Evolutionary conservation across 768 basidiomycete species (phyloP).

Genomic region (Pisolithus microcarpus): DNA sequence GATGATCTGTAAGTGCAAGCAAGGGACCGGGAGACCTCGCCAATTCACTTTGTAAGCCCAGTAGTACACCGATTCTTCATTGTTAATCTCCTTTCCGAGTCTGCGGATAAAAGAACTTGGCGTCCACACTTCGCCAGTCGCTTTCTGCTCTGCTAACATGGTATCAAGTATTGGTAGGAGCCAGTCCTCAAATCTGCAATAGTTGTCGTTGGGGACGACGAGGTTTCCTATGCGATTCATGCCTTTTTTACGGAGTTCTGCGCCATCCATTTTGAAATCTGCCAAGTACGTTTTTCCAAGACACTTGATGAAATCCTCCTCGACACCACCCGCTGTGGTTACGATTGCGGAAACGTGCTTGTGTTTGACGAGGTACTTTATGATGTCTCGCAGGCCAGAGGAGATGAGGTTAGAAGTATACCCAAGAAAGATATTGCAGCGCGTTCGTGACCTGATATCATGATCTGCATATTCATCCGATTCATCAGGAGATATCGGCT

Average conservation of each 20-base stretch:
- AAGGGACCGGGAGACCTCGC: slow-evolving; percentile 13
- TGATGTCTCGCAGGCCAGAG: slow-evolving; percentile 90
- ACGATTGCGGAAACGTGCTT: slow-evolving; percentile 84
- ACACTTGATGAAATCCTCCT: slow-evolving; percentile 99
- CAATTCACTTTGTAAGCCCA: slow-evolving; percentile 95
- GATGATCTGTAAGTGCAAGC: slow-evolving; percentile 15
- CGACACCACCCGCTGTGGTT: slow-evolving; percentile 96
- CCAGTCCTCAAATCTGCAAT: slow-evolving; percentile 99
- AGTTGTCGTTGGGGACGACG: slow-evolving; percentile 95
- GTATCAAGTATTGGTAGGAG: slow-evolving; percentile 86
- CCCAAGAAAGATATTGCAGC: slow-evolving; percentile 88
- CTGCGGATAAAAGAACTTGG: slow-evolving; percentile 91
- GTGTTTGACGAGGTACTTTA: slow-evolving; percentile 89
- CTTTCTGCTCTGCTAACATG: slow-evolving; percentile 85
- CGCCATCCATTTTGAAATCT: slow-evolving; percentile 88
- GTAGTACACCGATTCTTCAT: slow-evolving; percentile 97
- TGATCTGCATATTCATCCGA: slow-evolving; percentile 55
- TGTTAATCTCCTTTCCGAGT: slow-evolving; percentile 94
- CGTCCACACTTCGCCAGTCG: slow-evolving; percentile 67
- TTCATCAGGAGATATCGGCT: slow-evolving; percentile 65
- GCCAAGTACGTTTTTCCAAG: slow-evolving; percentile 94
- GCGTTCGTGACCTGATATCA: slow-evolving; percentile 57
- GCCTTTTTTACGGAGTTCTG: slow-evolving; percentile 78
- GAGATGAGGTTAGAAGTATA: slow-evolving; percentile 99
- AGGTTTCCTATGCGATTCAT: slow-evolving; percentile 98